Evolutionary conservation across 805 yeast species (phyloP).

Genomic region (Kockiozyma suomiensis): DNA sequence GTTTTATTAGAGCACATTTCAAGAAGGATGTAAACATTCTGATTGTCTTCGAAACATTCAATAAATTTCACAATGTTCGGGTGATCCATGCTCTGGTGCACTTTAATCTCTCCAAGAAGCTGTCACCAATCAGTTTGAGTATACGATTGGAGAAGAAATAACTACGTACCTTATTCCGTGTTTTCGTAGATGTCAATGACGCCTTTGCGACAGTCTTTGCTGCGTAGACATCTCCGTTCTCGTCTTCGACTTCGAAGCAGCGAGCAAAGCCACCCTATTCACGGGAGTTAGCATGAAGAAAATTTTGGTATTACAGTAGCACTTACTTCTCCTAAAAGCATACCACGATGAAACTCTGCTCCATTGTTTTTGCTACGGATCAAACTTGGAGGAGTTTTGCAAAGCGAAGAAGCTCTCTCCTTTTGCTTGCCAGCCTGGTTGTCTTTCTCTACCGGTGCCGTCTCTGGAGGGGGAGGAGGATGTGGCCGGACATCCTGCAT

Average conservation of each 20-base stretch:
- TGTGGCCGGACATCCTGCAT: slow-evolving; percentile 5
- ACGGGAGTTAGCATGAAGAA: background rate
- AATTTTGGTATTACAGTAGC: background rate
- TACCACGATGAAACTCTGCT: slow-evolving; percentile 86
- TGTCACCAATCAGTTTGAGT: slow-evolving; percentile 43
- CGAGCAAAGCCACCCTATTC: slow-evolving; percentile 90
- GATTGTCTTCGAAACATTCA: slow-evolving; percentile 96
- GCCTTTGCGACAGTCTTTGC: slow-evolving; percentile 98
- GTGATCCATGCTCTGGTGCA: slow-evolving; percentile 87
- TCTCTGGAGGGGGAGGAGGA: background rate
- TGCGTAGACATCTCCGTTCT: slow-evolving; percentile 82
- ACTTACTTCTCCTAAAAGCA: slow-evolving; percentile 74
- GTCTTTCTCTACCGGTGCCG: slow-evolving; percentile 4
- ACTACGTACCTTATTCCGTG: slow-evolving; percentile 55
- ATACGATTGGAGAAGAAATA: background rate
- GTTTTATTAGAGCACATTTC: slow-evolving; percentile 96
- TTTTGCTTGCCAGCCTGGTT: slow-evolving; percentile 63
- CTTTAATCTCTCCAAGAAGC: slow-evolving; percentile 89
- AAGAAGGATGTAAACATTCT: slow-evolving; percentile 86
- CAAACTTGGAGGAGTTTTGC: slow-evolving; percentile 95
- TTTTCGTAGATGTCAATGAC: slow-evolving; percentile 86
- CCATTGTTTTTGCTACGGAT: slow-evolving; percentile 79
- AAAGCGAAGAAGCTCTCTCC: slow-evolving; percentile 84
- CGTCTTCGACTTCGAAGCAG: slow-evolving; percentile 95
- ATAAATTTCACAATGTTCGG: slow-evolving; percentile 88